Evolutionary conservation across 257 asterid species (phyloP), one percentile per base, ranked within the genome.

Genomic region (Penstemon davidsonii): DNA sequence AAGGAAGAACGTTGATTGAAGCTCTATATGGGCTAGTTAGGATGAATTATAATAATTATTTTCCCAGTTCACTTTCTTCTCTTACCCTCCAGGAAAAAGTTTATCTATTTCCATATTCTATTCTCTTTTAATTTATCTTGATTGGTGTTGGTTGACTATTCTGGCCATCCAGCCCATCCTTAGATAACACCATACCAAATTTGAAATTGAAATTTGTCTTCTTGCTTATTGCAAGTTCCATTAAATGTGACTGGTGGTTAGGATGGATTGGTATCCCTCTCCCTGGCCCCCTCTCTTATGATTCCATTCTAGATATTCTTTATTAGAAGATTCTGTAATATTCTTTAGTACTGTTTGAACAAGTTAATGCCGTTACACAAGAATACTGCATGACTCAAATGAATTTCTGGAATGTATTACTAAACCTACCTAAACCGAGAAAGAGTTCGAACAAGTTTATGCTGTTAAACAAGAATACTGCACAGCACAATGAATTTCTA

Each of bases 231-330:
- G 43, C 5, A 63, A 13, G 50, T 15, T 72, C 19, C 56, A 18
- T 25, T 15, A 15, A 15, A 19, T 64, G 39, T 55, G 43, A 55
- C 43, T 72, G 59, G 15, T 45, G 12, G 39, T 13, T 47, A 52
- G 60, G 50, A 64, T 50, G 57, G 59, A 52, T 64, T 5, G 40
- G 4, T 39, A 5, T 51, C 60, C 67, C 4, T 52, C 39, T 51
- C 33, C 33, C 36, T 3, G 0, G 45, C 18, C 19, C 4, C n/a
- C 7, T 41, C 8, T 12, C 38, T 43, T 44, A 19, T 52, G 60
- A 44, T 51, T 49, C 67, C 38, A 43, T 38, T 49, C 19, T 38
- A 4, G 61, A 40, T 64, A 45, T 51, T 63, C 38, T 44, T 13
- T 33, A 43, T 37, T 38, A 15, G 55, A 18, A 46, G 7, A 46